phyloP scores from a whole-genome alignment of 2,329 filamentous ascomycete species.

The Neonectria magnoliae region DNA sequence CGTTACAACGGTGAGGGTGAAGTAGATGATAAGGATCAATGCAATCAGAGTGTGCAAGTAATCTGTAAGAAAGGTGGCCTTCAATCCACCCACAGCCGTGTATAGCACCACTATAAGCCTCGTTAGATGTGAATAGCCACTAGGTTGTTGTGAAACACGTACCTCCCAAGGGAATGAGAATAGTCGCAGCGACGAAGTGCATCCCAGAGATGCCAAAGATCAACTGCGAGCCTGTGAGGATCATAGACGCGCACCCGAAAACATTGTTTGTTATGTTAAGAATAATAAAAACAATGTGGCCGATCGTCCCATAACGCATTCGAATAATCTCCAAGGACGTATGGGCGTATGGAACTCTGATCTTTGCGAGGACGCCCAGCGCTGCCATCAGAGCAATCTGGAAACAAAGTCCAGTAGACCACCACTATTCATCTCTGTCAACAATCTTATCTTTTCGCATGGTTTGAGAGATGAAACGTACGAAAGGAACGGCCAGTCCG shows the following conservation, averaged over 20 bases:
- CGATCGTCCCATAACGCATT: background rate
- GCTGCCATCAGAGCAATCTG: background rate
- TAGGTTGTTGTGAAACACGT: background rate
- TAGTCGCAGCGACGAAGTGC: background rate
- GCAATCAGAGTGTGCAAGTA: background rate
- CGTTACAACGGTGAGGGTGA: background rate
- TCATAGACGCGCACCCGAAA: background rate
- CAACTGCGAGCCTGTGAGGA: background rate
- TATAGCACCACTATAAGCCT: background rate
- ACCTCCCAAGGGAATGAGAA: conserved; percentile 3
- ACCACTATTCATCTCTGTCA: background rate
- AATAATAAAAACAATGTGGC: background rate
- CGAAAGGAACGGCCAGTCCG: conserved; percentile 2
- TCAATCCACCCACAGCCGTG: background rate
- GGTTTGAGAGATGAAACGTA: background rate
- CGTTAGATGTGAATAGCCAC: background rate
- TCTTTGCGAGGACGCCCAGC: background rate
- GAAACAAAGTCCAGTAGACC: background rate
- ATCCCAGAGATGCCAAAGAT: background rate
- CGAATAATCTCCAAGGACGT: background rate
- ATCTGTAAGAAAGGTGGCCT: background rate
- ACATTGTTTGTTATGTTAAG: background rate
- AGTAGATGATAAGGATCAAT: background rate
- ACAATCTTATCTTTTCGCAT: background rate
- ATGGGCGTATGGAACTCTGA: background rate